These are phyloP conservation scores for Daldinia vernicosa DNA, from an alignment of 495 filamentous ascomycete species.

Conservation along the genomic window DNA sequence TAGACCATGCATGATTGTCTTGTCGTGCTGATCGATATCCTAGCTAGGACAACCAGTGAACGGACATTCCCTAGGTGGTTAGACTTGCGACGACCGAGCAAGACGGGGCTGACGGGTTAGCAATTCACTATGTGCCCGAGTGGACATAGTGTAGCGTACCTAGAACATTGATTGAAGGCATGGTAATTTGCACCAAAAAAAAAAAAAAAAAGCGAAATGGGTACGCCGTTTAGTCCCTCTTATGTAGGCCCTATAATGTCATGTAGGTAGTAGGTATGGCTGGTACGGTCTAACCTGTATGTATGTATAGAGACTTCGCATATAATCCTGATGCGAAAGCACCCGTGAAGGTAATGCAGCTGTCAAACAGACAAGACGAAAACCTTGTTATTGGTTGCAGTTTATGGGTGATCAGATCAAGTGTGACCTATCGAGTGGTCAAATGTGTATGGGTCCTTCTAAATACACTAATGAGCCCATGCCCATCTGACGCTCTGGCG, in stretches of 20 bases:
- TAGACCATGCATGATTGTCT: conserved; percentile 31
- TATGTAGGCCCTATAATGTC: not conserved
- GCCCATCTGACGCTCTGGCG: conserved; percentile 41
- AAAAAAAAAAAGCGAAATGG: not conserved
- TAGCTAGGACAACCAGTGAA: conserved; percentile 31
- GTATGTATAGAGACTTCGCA: conserved; percentile 20
- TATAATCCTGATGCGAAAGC: conserved; percentile 19
- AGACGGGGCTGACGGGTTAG: conserved; percentile 24
- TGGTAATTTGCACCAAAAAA: not conserved
- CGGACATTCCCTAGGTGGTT: conserved; percentile 40
- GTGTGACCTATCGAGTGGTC: conserved; percentile 39
- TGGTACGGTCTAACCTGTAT: not conserved
- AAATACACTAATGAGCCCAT: conserved; percentile 30
- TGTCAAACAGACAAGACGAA: conserved; percentile 26
- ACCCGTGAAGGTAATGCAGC: conserved; percentile 21
- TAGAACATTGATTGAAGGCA: not conserved
- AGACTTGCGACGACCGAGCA: conserved; percentile 24
- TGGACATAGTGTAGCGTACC: conserved; percentile 11
- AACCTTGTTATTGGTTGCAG: conserved; percentile 24
- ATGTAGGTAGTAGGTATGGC: not conserved
- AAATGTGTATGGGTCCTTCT: conserved; percentile 27
- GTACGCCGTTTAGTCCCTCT: not conserved
- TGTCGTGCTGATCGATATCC: conserved; percentile 39
- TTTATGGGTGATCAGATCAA: conserved; percentile 36
- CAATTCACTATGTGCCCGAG: conserved; percentile 12